Conservation (phyloP, 2,329 filamentous ascomycete species). For the Rutstroemia sp. region DNA sequence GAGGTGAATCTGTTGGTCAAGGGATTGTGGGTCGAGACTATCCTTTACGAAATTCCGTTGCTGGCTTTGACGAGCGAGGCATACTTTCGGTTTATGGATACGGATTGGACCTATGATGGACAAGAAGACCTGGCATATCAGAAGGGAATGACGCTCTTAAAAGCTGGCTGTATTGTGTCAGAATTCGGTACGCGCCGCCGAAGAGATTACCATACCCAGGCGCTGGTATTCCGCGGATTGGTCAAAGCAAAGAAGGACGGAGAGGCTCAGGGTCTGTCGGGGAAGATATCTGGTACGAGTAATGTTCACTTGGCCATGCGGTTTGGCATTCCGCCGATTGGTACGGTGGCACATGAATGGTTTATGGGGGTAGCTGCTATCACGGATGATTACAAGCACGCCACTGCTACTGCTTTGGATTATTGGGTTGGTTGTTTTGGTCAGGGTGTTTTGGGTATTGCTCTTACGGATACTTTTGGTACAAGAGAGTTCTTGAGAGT, state of each 20-base stretch:
- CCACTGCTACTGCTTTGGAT: constrained; percentile 75
- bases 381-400: constrained; percentile 73
- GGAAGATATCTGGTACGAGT: constrained; percentile 80
- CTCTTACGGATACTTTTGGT: constrained; percentile 93
- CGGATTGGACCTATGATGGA: constrained; percentile 79
- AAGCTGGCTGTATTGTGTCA: constrained; percentile 81
- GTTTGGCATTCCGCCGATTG: constrained; percentile 75
- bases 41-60: constrained; percentile 94
- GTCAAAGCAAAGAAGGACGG: constrained; percentile 68
- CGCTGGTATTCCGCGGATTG: constrained; percentile 83
- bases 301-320: constrained; percentile 97
- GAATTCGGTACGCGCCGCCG: constrained; percentile 89
- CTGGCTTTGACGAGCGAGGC: constrained; percentile 89
- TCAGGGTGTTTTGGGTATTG: constrained; percentile 73
- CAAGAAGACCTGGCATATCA: constrained; percentile 79
- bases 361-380: constrained; percentile 98
- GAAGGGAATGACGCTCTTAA: constrained; percentile 71
- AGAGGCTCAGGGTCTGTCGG: constrained; percentile 54
- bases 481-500: constrained; percentile 81
- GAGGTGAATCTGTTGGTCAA: constrained; percentile 70
- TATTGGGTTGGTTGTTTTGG: constrained; percentile 94
- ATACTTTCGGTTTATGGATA: constrained; percentile 96
- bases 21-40: constrained; percentile 88
- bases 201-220: constrained; percentile 91
- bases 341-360: constrained; percentile 95